Evolutionary conservation across 257 asterid genomes (phyloP), one percentile per base, ranked within the genome.

Genomic region (Primulina tabacum): DNA sequence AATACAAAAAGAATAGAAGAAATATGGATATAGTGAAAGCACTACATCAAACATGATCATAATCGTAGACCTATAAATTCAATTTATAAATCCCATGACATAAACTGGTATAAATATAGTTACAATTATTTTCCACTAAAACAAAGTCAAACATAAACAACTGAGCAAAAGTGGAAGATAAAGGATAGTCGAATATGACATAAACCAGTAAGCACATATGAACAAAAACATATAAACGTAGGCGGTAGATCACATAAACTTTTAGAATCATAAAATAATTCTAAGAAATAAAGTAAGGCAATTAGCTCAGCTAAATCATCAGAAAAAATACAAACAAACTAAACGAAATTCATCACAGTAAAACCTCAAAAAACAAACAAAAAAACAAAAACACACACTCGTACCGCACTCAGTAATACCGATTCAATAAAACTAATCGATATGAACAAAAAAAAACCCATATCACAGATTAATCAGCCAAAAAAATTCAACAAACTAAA

Each of bases 21-120:
- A 32, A 32, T 30, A 57, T 60, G 8, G 35, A 62, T 35, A 38
- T 18, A 20, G 16, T 47, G 34, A 40, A 69, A 53, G 6, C 30
- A 40, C 61, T 21, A 26, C 35, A 40, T 61, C 55, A 57, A 30
- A 10, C 50, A 8, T 33, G 17, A 57, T 21, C 47, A 52, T 55
- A 61, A 76, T 62, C 53, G n/a, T 38, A 60, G 50, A 38, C 18
- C 47, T 34, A 37, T 21, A 20, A 50, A 68, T 56, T 5, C 64
- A 60, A 52, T 38, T 21, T 10, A 11, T 0, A 30, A 62, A 20
- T 34, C 62, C 57, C 29, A 14, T 12, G 12, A 21, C 18, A 28
- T 29, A 11, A 71, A 62, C 11, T 14, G 69, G 34, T 33, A 33
- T 32, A 50, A 62, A 11, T 28, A 16, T 32, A 4, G 6, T 32